These are phyloP conservation scores for Heliamphora exappendiculata DNA, from an alignment of 148 eudicot genomes.

Conservation along the genomic window DNA sequence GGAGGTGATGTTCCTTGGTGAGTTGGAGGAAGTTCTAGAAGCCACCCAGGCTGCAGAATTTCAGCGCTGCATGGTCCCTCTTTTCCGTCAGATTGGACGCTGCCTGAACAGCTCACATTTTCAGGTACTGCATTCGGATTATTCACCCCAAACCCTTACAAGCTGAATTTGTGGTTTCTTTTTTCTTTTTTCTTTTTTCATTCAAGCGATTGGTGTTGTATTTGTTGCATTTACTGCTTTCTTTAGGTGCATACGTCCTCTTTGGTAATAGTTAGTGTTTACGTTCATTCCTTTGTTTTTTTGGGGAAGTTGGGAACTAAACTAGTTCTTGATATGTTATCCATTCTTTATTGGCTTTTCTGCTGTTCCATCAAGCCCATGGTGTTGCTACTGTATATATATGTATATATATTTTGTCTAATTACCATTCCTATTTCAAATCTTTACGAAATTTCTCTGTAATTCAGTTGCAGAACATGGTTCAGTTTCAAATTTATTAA, in stretches of 20 bases:
- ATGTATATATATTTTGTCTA: too few species aligned
- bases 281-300: not conserved
- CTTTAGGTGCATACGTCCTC: not conserved
- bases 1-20: slow-evolving; percentile 50
- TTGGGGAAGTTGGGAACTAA: not conserved
- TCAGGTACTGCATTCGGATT: slow-evolving; percentile 27
- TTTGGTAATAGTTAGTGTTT: slow-evolving; percentile 1
- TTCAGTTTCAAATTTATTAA: too few species aligned
- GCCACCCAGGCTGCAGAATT: slow-evolving; percentile 46
- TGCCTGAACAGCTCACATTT: slow-evolving; percentile 46
- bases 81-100: slow-evolving; percentile 40
- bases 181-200: not conserved
- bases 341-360: not conserved
- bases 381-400: too few species aligned
- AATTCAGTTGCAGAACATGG: not conserved
- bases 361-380: not conserved
- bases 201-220: not conserved
- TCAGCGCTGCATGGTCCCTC: slow-evolving; percentile 51
- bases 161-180: not conserved
- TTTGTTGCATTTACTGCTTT: not conserved
- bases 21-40: slow-evolving; percentile 54
- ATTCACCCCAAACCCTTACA: not conserved
- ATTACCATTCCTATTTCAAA: not conserved
- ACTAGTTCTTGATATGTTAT: not conserved
- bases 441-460: not conserved